Conservation (phyloP, 2,329 filamentous ascomycete species). For the Aureobasidium sp. region DNA sequence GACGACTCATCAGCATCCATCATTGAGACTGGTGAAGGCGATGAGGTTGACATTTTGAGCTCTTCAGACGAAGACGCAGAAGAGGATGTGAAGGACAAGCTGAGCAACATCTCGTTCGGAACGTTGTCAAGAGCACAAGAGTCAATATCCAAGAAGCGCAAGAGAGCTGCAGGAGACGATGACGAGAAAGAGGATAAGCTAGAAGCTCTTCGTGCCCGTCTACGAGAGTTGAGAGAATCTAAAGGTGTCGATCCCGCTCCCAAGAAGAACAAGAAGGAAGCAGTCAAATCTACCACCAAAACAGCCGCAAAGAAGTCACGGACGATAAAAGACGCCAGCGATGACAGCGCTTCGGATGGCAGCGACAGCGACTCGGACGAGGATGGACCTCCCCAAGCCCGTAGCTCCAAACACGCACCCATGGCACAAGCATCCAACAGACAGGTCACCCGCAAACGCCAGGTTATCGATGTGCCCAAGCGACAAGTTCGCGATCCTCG, state of each 20-base stretch:
- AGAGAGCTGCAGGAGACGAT: constrained; percentile 33
- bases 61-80: constrained; percentile 22
- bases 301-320: constrained; percentile 19
- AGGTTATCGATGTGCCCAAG: constrained; percentile 58
- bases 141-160: constrained; percentile 46
- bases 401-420: constrained; percentile 82
- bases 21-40: constrained; percentile 29
- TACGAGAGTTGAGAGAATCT: constrained; percentile 37
- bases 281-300: not conserved
- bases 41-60: constrained; percentile 20
- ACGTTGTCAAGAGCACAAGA: constrained; percentile 83
- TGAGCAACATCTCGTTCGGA: constrained; percentile 71
- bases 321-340: constrained; percentile 17
- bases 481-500: constrained; percentile 68
- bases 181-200: constrained; percentile 40
- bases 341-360: constrained; percentile 15
- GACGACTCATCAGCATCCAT: constrained; percentile 36
- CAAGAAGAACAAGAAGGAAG: constrained; percentile 9
- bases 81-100: constrained; percentile 36
- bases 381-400: constrained; percentile 34
- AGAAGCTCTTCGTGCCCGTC: constrained; percentile 36
- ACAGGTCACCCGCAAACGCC: constrained; percentile 73
- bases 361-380: constrained; percentile 19
- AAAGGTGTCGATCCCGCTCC: constrained; percentile 28
- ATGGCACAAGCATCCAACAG: constrained; percentile 74